A percentile compares a stretch with the other conserved stretches of the same genome.
Conservation (phyloP, 2,329 filamentous ascomycete genomes). For the Achaetomium macrosporum region DNA sequence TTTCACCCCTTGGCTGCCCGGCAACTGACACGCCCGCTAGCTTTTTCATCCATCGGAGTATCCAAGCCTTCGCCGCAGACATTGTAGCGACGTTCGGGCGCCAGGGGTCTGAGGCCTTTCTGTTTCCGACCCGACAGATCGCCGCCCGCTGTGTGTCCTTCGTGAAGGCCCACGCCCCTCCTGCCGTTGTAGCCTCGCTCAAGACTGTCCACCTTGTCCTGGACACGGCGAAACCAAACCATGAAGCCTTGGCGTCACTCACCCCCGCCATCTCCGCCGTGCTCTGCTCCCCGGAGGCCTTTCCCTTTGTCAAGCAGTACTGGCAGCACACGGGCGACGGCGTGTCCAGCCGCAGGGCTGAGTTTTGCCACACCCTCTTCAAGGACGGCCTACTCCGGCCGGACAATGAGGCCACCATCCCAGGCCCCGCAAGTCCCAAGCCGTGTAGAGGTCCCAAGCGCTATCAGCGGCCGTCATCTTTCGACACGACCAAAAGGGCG, state of each 20-base stretch:
- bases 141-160: constrained; percentile 73
- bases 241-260: constrained; percentile 48
- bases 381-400: constrained; percentile 56
- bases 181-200: constrained; percentile 44
- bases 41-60: constrained; percentile 87
- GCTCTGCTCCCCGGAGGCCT: constrained; percentile 62
- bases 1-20: background rate
- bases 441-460: constrained; percentile 66
- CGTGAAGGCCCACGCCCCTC: constrained; percentile 54
- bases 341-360: constrained; percentile 81
- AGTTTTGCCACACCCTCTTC: constrained; percentile 77
- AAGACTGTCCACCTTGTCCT: constrained; percentile 59
- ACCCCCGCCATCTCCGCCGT: constrained; percentile 62
- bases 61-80: constrained; percentile 64
- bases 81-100: constrained; percentile 61
- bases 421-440: constrained; percentile 30
- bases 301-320: constrained; percentile 77
- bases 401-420: constrained; percentile 25
- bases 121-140: constrained; percentile 68
- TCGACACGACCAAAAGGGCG: constrained; percentile 30
- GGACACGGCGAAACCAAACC: constrained; percentile 46
- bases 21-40: constrained; percentile 40
- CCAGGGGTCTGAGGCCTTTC: constrained; percentile 62
- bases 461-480: constrained; percentile 59
- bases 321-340: constrained; percentile 97